phyloP scores from a whole-genome alignment of 495 filamentous ascomycete species.

The Neurospora sp. region DNA sequence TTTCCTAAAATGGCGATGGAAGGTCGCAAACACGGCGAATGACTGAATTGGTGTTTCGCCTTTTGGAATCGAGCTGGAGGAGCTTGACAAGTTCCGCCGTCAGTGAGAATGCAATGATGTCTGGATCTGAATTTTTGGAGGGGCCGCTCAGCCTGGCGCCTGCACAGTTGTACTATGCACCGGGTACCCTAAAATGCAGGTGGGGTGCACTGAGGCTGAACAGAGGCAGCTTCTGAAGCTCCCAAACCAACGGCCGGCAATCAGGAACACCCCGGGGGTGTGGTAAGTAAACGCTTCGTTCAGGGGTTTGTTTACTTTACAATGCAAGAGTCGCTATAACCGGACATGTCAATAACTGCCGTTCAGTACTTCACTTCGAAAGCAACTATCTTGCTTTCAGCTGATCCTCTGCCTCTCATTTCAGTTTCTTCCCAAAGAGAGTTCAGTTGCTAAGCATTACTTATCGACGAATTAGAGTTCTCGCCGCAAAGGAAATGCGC shows the following conservation, averaged over 20 bases:
- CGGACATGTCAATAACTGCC: background rate
- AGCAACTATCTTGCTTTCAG: background rate
- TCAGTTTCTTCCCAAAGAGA: background rate
- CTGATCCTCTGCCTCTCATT: background rate
- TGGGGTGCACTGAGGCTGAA: background rate
- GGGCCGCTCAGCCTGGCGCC: background rate
- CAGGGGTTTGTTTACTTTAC: background rate
- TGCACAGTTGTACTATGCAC: background rate
- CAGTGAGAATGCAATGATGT: background rate
- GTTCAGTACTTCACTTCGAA: background rate
- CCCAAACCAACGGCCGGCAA: background rate
- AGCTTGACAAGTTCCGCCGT: background rate
- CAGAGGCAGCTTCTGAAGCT: background rate
- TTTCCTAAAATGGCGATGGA: background rate
- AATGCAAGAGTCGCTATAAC: background rate
- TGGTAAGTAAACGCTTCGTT: background rate
- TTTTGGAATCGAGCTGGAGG: background rate
- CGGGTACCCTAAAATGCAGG: background rate
- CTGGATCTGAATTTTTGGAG: background rate
- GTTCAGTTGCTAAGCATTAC: background rate
- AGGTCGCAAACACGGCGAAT: background rate
- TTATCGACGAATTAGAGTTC: background rate
- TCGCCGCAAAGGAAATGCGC: background rate
- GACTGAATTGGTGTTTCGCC: background rate
- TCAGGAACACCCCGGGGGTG: background rate